Conservation (phyloP, 306 rosid species). For the Crotalaria pallida region DNA sequence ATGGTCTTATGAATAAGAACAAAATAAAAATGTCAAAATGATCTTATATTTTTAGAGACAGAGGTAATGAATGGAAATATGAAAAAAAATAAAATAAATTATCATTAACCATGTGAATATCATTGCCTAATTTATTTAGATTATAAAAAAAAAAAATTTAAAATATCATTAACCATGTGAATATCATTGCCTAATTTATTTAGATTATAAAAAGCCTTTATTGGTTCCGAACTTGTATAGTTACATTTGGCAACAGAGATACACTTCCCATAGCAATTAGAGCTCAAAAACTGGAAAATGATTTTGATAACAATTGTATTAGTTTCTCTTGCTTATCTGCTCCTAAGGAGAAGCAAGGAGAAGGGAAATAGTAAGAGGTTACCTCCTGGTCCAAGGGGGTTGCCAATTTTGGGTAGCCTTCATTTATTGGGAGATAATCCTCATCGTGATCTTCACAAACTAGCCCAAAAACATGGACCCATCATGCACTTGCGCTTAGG, state of each 20-base stretch:
- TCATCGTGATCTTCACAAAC: constrained; percentile 40
- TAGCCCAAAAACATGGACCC: constrained; percentile 54
- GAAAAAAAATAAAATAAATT: no score
- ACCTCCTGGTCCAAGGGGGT: constrained; percentile 76
- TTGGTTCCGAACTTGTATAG: background rate
- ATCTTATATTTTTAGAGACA: no score
- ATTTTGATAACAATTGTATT: constrained; percentile 28
- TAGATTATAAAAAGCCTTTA: background rate
- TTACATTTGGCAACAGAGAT: background rate
- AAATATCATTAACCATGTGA: no score
- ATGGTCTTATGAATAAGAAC: no score
- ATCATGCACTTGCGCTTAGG: constrained; percentile 59
- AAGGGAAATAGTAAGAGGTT: constrained; percentile 25
- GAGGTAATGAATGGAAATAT: no score
- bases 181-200: no score
- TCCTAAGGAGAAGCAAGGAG: constrained; percentile 21
- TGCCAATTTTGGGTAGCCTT: constrained; percentile 57
- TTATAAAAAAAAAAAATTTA: no score
- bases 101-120: no score
- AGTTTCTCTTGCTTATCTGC: constrained; percentile 27
- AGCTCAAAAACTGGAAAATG: constrained; percentile 17
- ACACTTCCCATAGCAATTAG: background rate
- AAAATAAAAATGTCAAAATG: no score
- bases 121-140: no score
- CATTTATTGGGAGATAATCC: constrained; percentile 47